phyloP scores from a whole-genome alignment of 306 rosid species.

The Rubus parviflorus region DNA sequence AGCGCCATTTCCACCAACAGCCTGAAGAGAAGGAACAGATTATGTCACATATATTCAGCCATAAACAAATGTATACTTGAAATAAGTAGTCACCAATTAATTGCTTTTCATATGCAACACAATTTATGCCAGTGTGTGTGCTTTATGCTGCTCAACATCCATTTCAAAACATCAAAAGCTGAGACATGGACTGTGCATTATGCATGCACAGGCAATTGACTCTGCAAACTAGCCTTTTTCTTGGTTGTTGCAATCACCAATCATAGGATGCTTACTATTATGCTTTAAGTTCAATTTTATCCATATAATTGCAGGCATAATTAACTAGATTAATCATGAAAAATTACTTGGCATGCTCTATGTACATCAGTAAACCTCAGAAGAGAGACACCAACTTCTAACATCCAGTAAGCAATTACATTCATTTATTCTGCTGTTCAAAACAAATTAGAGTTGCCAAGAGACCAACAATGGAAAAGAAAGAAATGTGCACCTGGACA shows the following conservation, averaged over 20 bases:
- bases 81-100: neutral
- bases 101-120: neutral
- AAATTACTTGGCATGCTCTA: neutral
- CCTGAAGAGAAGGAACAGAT: conserved; percentile 49
- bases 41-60: neutral
- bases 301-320: neutral
- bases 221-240: neutral
- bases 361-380: neutral
- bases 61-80: neutral
- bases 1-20: conserved; percentile 98
- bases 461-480: conserved; percentile 16
- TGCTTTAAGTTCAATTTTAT: conserved; percentile 1
- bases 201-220: neutral
- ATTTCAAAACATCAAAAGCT: neutral
- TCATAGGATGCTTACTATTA: neutral
- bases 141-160: neutral
- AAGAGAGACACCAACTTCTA: neutral
- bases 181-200: neutral
- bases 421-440: neutral
- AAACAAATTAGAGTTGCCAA: neutral
- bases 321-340: neutral
- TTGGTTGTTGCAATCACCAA: conserved; percentile 9
- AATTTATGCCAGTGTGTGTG: neutral
- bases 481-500: conserved; percentile 71
- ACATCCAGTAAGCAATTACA: neutral